Conservation (phyloP, 768 basidiomycete genomes). For the Suillus hirtellus region DNA sequence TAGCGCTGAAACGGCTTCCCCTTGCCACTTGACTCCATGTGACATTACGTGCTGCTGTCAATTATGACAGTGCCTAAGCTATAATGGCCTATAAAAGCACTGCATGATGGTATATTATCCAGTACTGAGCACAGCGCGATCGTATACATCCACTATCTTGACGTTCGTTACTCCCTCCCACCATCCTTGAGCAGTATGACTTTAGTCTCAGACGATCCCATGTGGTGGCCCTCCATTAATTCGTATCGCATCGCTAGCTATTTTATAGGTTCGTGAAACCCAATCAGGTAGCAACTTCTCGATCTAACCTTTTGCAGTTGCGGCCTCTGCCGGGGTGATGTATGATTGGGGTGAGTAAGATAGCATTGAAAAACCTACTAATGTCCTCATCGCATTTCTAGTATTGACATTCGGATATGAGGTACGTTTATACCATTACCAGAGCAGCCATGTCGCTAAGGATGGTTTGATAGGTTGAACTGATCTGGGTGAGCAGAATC, state of each 20-base stretch:
- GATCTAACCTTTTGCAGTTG: neutral
- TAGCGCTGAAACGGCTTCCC: neutral
- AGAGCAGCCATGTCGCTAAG: neutral
- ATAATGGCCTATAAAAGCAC: neutral
- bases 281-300: neutral
- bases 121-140: neutral
- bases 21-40: neutral
- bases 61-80: neutral
- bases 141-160: neutral
- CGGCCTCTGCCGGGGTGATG: neutral
- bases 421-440: neutral
- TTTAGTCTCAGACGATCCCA: neutral
- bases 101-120: neutral
- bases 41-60: neutral
- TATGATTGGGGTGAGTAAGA: slow-evolving; percentile 1
- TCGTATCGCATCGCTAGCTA: neutral
- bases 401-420: neutral
- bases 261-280: neutral
- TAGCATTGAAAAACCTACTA: too few relatives aligned
- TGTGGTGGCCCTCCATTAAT: neutral
- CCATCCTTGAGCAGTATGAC: neutral
- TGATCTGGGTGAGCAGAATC: slow-evolving; percentile 3
- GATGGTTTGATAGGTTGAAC: neutral
- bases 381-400: neutral
- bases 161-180: neutral